These are phyloP conservation scores for Nicotiana obtusifolia DNA, from an alignment of 257 asterid species.

Conservation along the genomic window DNA sequence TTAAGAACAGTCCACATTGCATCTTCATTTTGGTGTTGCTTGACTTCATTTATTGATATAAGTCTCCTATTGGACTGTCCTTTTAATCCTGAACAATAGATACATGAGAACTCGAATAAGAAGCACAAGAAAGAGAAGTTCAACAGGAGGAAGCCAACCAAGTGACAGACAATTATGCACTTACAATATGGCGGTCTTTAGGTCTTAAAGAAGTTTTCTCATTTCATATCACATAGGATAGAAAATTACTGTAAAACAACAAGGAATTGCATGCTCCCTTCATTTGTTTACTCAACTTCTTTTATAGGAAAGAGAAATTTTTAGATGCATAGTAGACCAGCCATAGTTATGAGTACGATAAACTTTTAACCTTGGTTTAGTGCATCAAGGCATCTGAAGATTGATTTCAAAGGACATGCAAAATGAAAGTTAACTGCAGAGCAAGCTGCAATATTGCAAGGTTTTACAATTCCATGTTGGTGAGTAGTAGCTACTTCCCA, in stretches of 20 bases:
- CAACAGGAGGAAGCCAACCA: neutral
- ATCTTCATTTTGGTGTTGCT: constrained; percentile 66
- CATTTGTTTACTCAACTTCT: neutral
- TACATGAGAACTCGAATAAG: neutral
- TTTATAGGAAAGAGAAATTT: neutral
- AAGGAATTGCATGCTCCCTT: neutral
- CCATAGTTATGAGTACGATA: neutral
- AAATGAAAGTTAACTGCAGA: neutral
- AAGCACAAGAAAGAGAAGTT: constrained; percentile 8
- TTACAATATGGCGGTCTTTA: neutral
- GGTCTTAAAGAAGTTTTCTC: neutral
- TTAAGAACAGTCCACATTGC: constrained; percentile 97
- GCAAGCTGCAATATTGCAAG: neutral
- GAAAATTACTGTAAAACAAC: neutral
- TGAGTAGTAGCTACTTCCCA: neutral
- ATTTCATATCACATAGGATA: neutral
- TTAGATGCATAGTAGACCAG: neutral
- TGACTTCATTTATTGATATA: constrained; percentile 72
- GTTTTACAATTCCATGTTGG: neutral
- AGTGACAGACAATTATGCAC: neutral
- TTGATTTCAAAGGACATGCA: neutral
- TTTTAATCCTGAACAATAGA: constrained; percentile 52
- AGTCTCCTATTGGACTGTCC: constrained; percentile 77
- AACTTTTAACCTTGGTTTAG: neutral
- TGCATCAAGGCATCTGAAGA: constrained; percentile 5